Evolutionary conservation across 148 eudicot genomes (phyloP).

Genomic region (Chenopodium album): DNA sequence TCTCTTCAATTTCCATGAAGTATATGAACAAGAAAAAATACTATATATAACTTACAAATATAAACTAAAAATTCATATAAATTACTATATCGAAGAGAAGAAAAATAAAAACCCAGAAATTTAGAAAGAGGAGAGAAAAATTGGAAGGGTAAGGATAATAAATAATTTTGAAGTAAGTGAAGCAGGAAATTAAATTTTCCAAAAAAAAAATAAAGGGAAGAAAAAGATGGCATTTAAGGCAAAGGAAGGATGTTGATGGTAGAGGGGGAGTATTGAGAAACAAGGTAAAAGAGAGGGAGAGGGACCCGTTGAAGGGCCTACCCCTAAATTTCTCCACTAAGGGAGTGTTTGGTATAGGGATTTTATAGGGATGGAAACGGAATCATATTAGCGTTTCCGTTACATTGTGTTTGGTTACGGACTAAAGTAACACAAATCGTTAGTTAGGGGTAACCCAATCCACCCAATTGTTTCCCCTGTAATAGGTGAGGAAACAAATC

Average conservation of each 20-base stretch:
- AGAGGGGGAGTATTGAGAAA: not conserved
- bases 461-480: too few species aligned
- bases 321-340: conserved; percentile 12
- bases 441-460: too few species aligned
- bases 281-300: not conserved
- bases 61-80: not conserved
- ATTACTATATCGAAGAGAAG: not conserved
- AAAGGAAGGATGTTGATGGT: conserved; percentile 12
- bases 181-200: not conserved
- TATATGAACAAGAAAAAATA: not conserved
- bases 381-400: too few species aligned
- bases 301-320: conserved; percentile 12
- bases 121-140: not conserved
- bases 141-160: not conserved
- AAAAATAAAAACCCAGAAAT: not conserved
- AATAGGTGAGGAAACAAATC: too few species aligned
- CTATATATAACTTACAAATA: not conserved
- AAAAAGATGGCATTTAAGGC: conserved; percentile 24
- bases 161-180: not conserved
- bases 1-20: conserved; percentile 38
- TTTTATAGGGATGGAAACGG: too few species aligned
- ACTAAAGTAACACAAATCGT: too few species aligned
- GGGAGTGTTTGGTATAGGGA: too few species aligned
- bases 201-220: not conserved
- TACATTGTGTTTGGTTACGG: too few species aligned